phyloP scores from a whole-genome alignment of 345 rosid species.

The Geranium rotundifolium region DNA sequence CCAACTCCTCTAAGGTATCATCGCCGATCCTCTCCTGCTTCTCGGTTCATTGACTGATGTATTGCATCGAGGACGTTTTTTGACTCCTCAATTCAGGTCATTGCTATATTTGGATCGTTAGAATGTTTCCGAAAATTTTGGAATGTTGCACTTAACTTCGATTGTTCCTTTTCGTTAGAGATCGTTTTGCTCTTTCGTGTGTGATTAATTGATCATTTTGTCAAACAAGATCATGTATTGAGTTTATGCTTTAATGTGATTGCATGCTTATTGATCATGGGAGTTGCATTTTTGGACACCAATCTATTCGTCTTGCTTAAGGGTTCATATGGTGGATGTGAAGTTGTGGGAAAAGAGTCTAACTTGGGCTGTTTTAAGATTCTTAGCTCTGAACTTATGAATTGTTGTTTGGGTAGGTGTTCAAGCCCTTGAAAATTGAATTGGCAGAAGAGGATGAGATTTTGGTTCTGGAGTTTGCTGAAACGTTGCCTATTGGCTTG shows the following conservation, averaged over 20 bases:
- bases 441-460: slow-evolving; percentile 61
- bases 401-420: slow-evolving; percentile 26
- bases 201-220: background rate
- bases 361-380: background rate
- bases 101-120: background rate
- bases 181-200: background rate
- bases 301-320: background rate
- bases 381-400: background rate
- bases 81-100: background rate
- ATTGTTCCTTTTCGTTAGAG: background rate
- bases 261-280: background rate
- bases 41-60: slow-evolving; percentile 1
- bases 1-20: slow-evolving; percentile 48
- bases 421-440: slow-evolving; percentile 39
- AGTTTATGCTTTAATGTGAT: background rate
- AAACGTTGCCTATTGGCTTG: slow-evolving; percentile 48
- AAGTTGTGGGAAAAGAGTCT: background rate
- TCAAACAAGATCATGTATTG: too few species aligned
- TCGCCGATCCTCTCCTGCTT: slow-evolving; percentile 2
- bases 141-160: background rate
- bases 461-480: slow-evolving; percentile 61
- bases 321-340: background rate
- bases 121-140: too few species aligned
- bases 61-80: background rate
- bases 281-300: background rate